Base-by-base conservation (phyloP, 768 basidiomycete genomes). In the Macrolepiota fuliginosa region DNA sequence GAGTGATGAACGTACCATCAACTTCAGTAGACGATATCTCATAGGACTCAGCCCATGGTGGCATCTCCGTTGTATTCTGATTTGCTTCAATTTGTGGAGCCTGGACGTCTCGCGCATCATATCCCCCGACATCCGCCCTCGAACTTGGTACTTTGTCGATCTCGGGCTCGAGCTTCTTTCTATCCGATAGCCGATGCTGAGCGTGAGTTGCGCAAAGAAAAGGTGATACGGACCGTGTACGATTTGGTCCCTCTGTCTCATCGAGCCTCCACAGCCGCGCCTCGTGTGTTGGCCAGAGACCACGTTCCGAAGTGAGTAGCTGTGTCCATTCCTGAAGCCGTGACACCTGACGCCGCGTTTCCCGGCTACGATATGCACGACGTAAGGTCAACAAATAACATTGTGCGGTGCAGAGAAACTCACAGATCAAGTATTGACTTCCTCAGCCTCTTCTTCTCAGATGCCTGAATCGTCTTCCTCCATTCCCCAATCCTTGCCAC, bases 221-320 rank as follows among this genome's bases (percentile, higher is more conserved):
- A n/a, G 6, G 6, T 35, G 22, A n/a, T 54, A 63, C 66, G 17
- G 67, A 93, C 94, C 94, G 79, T 56, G 92, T 90, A 51, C 94
- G 84, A 66, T 91, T 83, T 1, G 94, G 94, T 0, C 94, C 95
- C 68, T 97, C 95, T 1, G 94, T 95, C 67, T 96, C 94, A 64
- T 96, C 95, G 49, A 96, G 73, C 35, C 88, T 77, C 95, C 95
- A 96, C 11, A 81, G 66, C 24, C 76, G 74, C 2, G 68, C 74
- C 42, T 77, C 77, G 15, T 79, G 72, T 47, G 83, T 80, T 1
- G 88, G 85, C 94, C 95, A 96, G 12, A 96, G 69, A 0, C 94
- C 94, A 22, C 91, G 82, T 69, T 96, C 95, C 0, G 86, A 86
- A 1, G 84, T 84, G 24, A 91, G 74, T 9, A 85, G 68, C 42